phyloP scores from a whole-genome alignment of 2,329 filamentous ascomycete genomes.

The Coleophoma crateriformis region DNA sequence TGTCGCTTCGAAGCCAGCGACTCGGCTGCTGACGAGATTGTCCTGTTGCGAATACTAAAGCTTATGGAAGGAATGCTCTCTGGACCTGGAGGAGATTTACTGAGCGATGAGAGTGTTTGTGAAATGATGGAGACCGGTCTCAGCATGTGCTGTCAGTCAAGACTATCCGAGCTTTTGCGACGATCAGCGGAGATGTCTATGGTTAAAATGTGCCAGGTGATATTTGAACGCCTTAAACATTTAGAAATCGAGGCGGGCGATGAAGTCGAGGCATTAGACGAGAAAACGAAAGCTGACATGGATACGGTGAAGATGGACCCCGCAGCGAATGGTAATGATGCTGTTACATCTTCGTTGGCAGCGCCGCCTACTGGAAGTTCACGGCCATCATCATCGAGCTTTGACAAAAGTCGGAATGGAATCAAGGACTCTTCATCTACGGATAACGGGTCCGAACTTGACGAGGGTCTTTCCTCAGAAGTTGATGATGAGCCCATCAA shows the following conservation, averaged over 20 bases:
- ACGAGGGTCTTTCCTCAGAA: constrained; percentile 21
- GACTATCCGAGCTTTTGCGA: constrained; percentile 84
- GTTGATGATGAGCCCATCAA: constrained; percentile 52
- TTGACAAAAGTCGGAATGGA: constrained; percentile 29
- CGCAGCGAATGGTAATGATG: constrained; percentile 58
- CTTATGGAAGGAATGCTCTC: constrained; percentile 99
- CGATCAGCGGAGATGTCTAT: constrained; percentile 93
- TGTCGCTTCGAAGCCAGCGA: constrained; percentile 97
- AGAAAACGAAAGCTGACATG: constrained; percentile 61
- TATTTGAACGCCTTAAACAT: constrained; percentile 88
- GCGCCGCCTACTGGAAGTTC: constrained; percentile 29
- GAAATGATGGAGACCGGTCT: constrained; percentile 99
- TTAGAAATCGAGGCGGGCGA: constrained; percentile 72
- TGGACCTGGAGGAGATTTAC: constrained; percentile 80
- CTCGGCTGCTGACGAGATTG: constrained; percentile 89
- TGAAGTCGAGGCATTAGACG: constrained; percentile 60
- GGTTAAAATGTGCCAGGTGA: constrained; percentile 98
- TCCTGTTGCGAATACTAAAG: constrained; percentile 87
- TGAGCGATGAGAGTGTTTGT: constrained; percentile 98
- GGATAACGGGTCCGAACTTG: constrained; percentile 19
- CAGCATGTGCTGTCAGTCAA: constrained; percentile 92
- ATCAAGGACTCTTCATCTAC: constrained; percentile 11
- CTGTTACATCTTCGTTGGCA: constrained; percentile 47
- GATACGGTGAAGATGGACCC: constrained; percentile 82
- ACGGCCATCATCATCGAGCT: constrained; percentile 33